A percentile compares a stretch with the other conserved stretches of the same genome.
phyloP scores from a whole-genome alignment of 228 moss, liverwort and hornwort species.

The Sphagnum fallax region DNA sequence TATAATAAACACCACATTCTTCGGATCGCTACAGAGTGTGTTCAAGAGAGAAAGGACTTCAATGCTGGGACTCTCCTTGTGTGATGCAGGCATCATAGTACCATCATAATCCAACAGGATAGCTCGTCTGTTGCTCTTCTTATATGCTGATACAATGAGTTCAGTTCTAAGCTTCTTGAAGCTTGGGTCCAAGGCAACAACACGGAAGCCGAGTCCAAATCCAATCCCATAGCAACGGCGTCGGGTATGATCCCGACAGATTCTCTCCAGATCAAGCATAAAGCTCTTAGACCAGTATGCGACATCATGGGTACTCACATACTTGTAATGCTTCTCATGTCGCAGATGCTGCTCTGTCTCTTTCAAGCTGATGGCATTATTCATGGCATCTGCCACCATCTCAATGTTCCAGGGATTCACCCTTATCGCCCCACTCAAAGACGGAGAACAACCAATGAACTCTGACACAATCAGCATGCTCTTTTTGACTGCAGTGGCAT shows the following conservation, averaged over 20 bases:
- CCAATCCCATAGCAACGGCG: constrained; percentile 87
- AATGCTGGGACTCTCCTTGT: constrained; percentile 69
- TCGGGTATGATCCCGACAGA: constrained; percentile 59
- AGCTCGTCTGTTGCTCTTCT: constrained; percentile 72
- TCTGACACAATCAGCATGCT: constrained; percentile 97
- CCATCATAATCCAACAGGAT: constrained; percentile 92
- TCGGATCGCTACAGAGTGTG: constrained; percentile 77
- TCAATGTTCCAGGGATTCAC: constrained; percentile 98
- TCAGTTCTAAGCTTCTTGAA: constrained; percentile 87
- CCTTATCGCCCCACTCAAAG: constrained; percentile 90
- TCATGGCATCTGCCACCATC: constrained; percentile 89
- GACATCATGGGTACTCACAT: constrained; percentile 79
- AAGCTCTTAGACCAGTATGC: constrained; percentile 83
- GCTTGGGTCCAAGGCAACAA: constrained; percentile 86
- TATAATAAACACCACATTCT: constrained; percentile 84
- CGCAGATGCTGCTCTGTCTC: constrained; percentile 81
- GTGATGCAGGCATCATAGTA: constrained; percentile 83
- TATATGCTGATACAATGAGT: constrained; percentile 82
- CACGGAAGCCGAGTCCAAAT: constrained; percentile 85
- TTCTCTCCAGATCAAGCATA: constrained; percentile 76
- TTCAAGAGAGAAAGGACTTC: constrained; percentile 80
- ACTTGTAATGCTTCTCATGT: constrained; percentile 96
- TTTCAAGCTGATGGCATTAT: constrained; percentile 77
- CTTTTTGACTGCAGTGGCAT: constrained; percentile 29
- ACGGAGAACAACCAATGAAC: constrained; percentile 94